Percentiles rank a stretch among this genome's conserved stretches.
These are phyloP conservation scores for Candida yuanshanica DNA, from an alignment of 805 yeast genomes.

Conservation along the genomic window DNA sequence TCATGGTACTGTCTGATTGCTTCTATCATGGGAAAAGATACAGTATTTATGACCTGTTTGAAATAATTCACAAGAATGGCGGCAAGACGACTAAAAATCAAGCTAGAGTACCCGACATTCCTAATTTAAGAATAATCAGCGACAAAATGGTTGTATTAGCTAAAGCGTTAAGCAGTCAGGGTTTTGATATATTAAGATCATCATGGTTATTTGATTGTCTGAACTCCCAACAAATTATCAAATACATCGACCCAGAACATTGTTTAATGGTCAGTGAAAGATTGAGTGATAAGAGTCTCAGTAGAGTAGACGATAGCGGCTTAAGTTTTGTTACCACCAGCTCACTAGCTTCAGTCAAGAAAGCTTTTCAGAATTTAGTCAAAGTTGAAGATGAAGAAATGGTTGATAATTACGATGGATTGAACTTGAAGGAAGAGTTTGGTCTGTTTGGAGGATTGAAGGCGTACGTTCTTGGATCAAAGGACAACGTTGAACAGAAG, in stretches of 20 bases:
- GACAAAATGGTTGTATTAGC: slow-evolving; percentile 36
- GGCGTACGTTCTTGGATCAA: slow-evolving; percentile 27
- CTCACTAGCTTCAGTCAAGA: not conserved
- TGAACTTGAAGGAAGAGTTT: slow-evolving; percentile 5
- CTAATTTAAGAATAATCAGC: slow-evolving; percentile 29
- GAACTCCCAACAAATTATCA: slow-evolving; percentile 32
- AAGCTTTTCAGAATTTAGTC: not conserved
- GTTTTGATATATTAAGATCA: slow-evolving; percentile 60
- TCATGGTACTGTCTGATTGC: slow-evolving; percentile 52
- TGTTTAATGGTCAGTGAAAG: slow-evolving; percentile 37
- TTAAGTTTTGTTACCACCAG: not conserved
- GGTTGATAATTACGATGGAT: slow-evolving; percentile 8
- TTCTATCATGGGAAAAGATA: slow-evolving; percentile 22
- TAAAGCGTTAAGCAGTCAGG: slow-evolving; percentile 32
- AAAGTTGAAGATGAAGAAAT: slow-evolving; percentile 6
- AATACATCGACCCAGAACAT: slow-evolving; percentile 53
- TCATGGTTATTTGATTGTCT: slow-evolving; percentile 72
- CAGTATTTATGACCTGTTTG: slow-evolving; percentile 30
- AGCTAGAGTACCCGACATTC: slow-evolving; percentile 13
- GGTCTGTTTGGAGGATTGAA: slow-evolving; percentile 30
- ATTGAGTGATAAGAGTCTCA: slow-evolving; percentile 21
- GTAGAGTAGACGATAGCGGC: slow-evolving; percentile 25
- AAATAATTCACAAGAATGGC: slow-evolving; percentile 41
- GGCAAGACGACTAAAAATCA: slow-evolving; percentile 39
- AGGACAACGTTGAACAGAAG: slow-evolving; percentile 5